These are phyloP conservation scores for Aspergillus vadensis DNA, from an alignment of 2,329 filamentous ascomycete species.

Conservation along the genomic window DNA sequence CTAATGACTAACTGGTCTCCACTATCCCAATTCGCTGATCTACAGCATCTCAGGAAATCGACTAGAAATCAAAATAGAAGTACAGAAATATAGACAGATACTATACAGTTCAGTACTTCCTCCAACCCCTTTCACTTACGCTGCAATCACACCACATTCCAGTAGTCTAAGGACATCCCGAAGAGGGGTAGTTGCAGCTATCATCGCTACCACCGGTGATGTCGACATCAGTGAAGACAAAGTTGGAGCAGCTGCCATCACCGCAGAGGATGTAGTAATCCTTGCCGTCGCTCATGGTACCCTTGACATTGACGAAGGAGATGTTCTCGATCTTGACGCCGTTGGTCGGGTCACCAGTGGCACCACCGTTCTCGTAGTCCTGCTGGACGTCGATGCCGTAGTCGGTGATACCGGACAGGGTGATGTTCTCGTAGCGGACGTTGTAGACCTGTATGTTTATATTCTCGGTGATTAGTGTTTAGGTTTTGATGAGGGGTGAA, in stretches of 20 bases:
- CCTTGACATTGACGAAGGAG: conserved; percentile 39
- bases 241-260: conserved; percentile 40
- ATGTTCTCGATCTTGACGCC: conserved; percentile 42
- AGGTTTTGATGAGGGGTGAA: neutral
- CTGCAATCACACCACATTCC: no score
- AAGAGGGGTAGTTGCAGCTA: conserved; percentile 28
- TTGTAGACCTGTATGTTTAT: conserved; percentile 31
- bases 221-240: conserved; percentile 39
- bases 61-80: neutral
- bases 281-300: conserved; percentile 35
- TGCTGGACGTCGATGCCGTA: conserved; percentile 58
- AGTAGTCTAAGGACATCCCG: conserved; percentile 12
- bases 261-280: conserved; percentile 46
- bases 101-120: neutral
- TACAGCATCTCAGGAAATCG: neutral
- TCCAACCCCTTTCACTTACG: neutral
- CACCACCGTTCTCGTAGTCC: conserved; percentile 54
- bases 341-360: conserved; percentile 42
- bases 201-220: conserved; percentile 39
- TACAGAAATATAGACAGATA: neutral
- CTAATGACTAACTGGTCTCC: neutral
- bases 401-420: conserved; percentile 46
- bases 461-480: neutral
- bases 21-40: neutral
- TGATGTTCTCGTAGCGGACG: conserved; percentile 52